These are phyloP conservation scores for Vigna nakashimae DNA, from an alignment of 306 rosid genomes.

Conservation along the genomic window DNA sequence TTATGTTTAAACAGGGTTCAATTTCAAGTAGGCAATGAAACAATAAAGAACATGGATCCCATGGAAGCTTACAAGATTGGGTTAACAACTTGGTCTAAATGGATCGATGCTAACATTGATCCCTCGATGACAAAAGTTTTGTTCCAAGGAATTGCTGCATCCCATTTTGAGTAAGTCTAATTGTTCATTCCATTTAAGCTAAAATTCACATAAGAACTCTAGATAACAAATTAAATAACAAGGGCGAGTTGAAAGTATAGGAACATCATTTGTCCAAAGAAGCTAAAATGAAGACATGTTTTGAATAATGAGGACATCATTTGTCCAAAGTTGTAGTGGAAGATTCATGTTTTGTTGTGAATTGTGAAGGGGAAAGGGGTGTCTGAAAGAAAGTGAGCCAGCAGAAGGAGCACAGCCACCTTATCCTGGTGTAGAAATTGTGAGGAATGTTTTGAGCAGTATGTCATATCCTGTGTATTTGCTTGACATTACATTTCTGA, in stretches of 20 bases:
- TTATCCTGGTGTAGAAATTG: constrained; percentile 58
- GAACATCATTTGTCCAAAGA: background rate
- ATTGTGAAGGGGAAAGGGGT: constrained; percentile 44
- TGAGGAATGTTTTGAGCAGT: constrained; percentile 49
- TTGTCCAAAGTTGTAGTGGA: background rate
- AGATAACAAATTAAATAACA: background rate
- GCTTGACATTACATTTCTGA: constrained; percentile 69
- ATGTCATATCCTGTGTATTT: constrained; percentile 55
- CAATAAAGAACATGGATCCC: constrained; percentile 64
- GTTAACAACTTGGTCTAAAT: constrained; percentile 73
- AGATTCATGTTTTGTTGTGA: constrained; percentile 2
- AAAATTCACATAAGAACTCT: background rate
- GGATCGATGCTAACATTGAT: constrained; percentile 71
- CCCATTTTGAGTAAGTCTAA: constrained; percentile 61
- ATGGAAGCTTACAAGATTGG: constrained; percentile 74
- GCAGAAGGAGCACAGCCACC: constrained; percentile 46
- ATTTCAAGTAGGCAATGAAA: constrained; percentile 59
- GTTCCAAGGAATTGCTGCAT: constrained; percentile 80
- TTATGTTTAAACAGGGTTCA: constrained; percentile 53
- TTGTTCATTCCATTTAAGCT: background rate
- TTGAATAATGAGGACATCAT: too few species aligned
- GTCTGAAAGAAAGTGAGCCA: constrained; percentile 53
- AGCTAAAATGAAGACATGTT: too few species aligned
- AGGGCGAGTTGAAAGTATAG: background rate
- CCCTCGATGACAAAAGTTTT: constrained; percentile 65